Conservation (phyloP, 495 filamentous ascomycete species). For the Tuber borchii region DNA sequence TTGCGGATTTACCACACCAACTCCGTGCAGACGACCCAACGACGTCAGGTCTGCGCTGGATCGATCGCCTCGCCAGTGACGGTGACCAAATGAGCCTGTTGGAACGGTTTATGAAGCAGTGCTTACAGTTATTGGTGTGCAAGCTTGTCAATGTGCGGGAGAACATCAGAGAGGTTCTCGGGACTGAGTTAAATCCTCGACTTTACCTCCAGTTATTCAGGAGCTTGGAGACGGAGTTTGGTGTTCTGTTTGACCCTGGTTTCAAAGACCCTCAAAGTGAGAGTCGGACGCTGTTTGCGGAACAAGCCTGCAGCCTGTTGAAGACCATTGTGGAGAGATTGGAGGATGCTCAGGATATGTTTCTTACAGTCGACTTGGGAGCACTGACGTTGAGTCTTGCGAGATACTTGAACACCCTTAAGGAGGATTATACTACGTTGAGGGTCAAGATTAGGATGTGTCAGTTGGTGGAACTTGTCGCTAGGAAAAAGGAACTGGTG, state of each 20-base stretch:
- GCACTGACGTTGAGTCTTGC: conserved; percentile 56
- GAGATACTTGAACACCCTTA: conserved; percentile 51
- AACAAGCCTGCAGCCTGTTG: conserved; percentile 57
- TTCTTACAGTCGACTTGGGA: conserved; percentile 55
- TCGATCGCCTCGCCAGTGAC: conserved; percentile 55
- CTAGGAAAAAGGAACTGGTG: conserved; percentile 58
- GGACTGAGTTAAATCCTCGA: conserved; percentile 54
- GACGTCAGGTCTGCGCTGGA: conserved; percentile 55
- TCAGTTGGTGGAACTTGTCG: conserved; percentile 57
- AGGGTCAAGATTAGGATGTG: conserved; percentile 62
- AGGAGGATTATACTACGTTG: conserved; percentile 50
- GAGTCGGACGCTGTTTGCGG: conserved; percentile 56
- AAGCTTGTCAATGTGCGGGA: conserved; percentile 57
- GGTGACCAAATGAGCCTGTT: conserved; percentile 54
- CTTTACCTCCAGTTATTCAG: conserved; percentile 57
- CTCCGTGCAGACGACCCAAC: conserved; percentile 50
- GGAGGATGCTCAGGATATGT: conserved; percentile 54
- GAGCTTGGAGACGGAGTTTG: conserved; percentile 55
- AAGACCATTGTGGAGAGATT: conserved; percentile 57
- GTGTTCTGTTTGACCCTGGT: conserved; percentile 47
- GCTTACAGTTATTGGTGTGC: conserved; percentile 57
- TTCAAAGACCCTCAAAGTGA: conserved; percentile 43
- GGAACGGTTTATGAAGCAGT: conserved; percentile 55
- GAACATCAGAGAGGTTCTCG: conserved; percentile 57
- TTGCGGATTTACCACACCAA: conserved; percentile 49